phyloP scores from a whole-genome alignment of 2,329 filamentous ascomycete species.

The Pseudogymnoascus sp. region DNA sequence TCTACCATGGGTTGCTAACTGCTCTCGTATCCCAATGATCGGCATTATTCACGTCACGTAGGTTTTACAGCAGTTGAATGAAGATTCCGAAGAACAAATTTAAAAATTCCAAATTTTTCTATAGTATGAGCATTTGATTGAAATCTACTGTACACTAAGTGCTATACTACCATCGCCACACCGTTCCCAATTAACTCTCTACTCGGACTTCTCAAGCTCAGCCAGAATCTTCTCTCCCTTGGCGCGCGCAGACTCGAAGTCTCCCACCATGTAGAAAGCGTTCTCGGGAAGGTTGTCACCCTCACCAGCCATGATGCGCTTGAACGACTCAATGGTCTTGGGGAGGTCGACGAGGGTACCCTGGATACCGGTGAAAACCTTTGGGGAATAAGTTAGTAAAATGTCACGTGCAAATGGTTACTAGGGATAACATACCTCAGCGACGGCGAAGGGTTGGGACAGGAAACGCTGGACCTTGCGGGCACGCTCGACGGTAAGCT shows the following conservation, averaged over 20 bases:
- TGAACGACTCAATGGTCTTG: slow-evolving; percentile 96
- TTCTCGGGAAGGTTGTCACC: slow-evolving; percentile 92
- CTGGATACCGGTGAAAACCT: slow-evolving; percentile 86
- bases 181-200: slow-evolving; percentile 9
- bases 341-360: slow-evolving; percentile 95
- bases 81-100: neutral
- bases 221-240: slow-evolving; percentile 99
- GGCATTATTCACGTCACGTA: neutral
- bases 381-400: neutral
- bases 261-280: slow-evolving; percentile 92
- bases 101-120: slow-evolving; percentile 9
- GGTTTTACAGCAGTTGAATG: neutral
- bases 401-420: neutral
- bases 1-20: neutral
- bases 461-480: slow-evolving; percentile 99
- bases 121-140: slow-evolving; percentile 10
- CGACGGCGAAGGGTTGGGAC: slow-evolving; percentile 94
- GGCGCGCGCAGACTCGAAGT: slow-evolving; percentile 81
- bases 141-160: slow-evolving; percentile 10
- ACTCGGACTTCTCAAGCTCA: slow-evolving; percentile 61
- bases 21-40: no score
- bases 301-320: slow-evolving; percentile 85
- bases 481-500: slow-evolving; percentile 99
- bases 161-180: slow-evolving; percentile 9
- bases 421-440: slow-evolving; percentile 32